phyloP scores from a whole-genome alignment of 805 yeast genomes.

The Candida stauntonica region DNA sequence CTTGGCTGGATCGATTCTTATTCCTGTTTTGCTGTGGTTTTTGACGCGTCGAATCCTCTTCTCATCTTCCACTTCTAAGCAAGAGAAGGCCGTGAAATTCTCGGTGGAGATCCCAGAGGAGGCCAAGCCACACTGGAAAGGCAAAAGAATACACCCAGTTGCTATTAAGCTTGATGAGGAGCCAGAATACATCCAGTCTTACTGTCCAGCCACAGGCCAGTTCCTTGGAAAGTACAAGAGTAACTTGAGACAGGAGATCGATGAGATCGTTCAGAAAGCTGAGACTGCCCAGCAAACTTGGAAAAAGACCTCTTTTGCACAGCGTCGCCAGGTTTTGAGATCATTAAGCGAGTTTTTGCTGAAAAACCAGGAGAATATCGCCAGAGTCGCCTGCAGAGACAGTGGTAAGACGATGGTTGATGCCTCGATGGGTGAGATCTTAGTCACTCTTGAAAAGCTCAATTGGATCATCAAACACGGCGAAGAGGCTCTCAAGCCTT shows the following conservation, averaged over 20 bases:
- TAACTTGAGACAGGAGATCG: constrained; percentile 66
- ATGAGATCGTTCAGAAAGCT: constrained; percentile 46
- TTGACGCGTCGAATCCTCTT: constrained; percentile 13
- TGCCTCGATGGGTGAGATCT: constrained; percentile 93
- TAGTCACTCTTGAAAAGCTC: constrained; percentile 90
- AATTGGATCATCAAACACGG: constrained; percentile 89
- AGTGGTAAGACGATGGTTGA: constrained; percentile 95
- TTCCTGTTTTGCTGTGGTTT: constrained; percentile 12
- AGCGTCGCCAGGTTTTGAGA: constrained; percentile 65
- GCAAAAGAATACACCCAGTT: constrained; percentile 67
- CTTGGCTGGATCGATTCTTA: constrained; percentile 12
- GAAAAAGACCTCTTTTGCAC: constrained; percentile 46
- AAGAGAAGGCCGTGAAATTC: constrained; percentile 37
- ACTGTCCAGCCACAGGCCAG: constrained; percentile 97
- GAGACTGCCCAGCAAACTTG: constrained; percentile 31
- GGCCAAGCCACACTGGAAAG: constrained; percentile 90
- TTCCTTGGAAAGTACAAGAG: constrained; percentile 69
- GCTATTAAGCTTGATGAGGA: constrained; percentile 55
- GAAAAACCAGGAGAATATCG: constrained; percentile 80
- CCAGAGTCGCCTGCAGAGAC: constrained; percentile 92
- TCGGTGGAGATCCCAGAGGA: constrained; percentile 63
- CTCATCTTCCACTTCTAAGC: constrained; percentile 3
- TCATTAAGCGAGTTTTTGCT: constrained; percentile 70
- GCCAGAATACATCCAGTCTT: constrained; percentile 68
- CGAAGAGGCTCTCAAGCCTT: constrained; percentile 53